Percentiles rank a stretch among this genome's conserved stretches.
phyloP scores from a whole-genome alignment of 345 rosid genomes.

The Barbarea vulgaris region DNA sequence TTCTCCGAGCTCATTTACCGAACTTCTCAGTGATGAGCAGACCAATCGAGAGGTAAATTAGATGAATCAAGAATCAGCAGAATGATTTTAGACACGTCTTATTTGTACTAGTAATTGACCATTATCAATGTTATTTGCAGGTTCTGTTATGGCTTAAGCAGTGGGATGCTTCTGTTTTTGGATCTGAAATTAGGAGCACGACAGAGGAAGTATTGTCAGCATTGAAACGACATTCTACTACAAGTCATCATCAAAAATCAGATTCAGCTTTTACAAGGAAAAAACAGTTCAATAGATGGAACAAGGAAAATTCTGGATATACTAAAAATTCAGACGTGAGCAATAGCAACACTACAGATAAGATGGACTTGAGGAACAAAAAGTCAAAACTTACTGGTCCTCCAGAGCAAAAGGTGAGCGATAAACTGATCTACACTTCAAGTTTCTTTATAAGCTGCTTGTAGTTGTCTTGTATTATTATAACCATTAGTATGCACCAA shows the following conservation, averaged over 20 bases:
- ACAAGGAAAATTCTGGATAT: constrained; percentile 47
- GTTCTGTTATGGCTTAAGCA: constrained; percentile 95
- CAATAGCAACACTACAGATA: constrained; percentile 44
- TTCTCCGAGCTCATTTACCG: constrained; percentile 90
- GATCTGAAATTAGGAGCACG: constrained; percentile 91
- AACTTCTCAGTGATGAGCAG: constrained; percentile 96
- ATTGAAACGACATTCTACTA: constrained; percentile 79
- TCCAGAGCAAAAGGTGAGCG: constrained; percentile 82
- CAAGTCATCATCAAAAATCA: constrained; percentile 54
- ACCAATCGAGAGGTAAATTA: constrained; percentile 86
- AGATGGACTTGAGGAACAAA: constrained; percentile 52
- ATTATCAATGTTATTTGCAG: constrained; percentile 45
- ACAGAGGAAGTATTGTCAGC: constrained; percentile 85
- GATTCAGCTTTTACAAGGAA: constrained; percentile 56
- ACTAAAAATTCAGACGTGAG: constrained; percentile 41
- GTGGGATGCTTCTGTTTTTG: constrained; percentile 98
- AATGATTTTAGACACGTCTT: constrained; percentile 2
- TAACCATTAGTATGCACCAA: neutral
- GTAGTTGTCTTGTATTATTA: constrained; percentile 12
- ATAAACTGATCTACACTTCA: constrained; percentile 26
- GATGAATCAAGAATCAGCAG: constrained; percentile 8
- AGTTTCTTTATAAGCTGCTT: neutral
- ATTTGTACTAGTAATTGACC: constrained; percentile 17
- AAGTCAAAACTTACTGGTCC: constrained; percentile 64
- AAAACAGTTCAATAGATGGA: constrained; percentile 53